Evolutionary conservation across 1,284 basidiomycete species (phyloP), one percentile per base, ranked within the genome.

Genomic region (Puccinia polysora): DNA sequence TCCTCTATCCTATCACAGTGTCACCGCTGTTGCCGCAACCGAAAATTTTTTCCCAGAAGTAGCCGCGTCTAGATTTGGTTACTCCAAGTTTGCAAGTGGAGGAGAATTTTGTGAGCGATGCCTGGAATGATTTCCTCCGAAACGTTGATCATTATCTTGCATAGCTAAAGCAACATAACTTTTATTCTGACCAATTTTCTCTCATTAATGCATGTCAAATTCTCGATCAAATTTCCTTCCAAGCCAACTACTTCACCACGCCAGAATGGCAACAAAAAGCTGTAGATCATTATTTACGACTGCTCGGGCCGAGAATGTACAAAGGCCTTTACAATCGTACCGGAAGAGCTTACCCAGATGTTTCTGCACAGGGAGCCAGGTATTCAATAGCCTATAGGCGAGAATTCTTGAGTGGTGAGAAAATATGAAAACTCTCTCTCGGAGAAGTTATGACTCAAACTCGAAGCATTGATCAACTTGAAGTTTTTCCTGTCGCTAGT

Each of bases 301-400:
- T 49, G 28, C 73, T 78, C 20, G 76, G 75, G 34, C 67, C 47
- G 43, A 12, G 20, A n/a, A 58, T 74, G 55, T 75, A 75, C 73
- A 58, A 74, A 34, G 77, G 76, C 10, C 62, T 78, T 36, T 80
- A 76, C 74, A 79, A 78, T 73, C 52, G 60, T 14, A 60, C 28
- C 0, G 79, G 79, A 4, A 76, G 79, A 40, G 79, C 73, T 15
- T 79, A 78, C 73, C 79, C 79, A 0, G 79, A 80, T 49, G 74
- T 80, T 14, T 73, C 78, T 2, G 78, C 78, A 1, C 79, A 79
- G 62, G 78, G 77, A 18, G 76, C 75, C 36, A 73, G 65, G 30
- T 72, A 64, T 55, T 56, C 69, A 18, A 74, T 76, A 45, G 65
- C 55, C n/a, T 65, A 40, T 34, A n/a, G 25, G 55, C 74, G 75